A percentile compares a stretch with the other conserved stretches of the same genome.
phyloP scores from a whole-genome alignment of 148 eudicot genomes.

The Suaeda aralocaspica region DNA sequence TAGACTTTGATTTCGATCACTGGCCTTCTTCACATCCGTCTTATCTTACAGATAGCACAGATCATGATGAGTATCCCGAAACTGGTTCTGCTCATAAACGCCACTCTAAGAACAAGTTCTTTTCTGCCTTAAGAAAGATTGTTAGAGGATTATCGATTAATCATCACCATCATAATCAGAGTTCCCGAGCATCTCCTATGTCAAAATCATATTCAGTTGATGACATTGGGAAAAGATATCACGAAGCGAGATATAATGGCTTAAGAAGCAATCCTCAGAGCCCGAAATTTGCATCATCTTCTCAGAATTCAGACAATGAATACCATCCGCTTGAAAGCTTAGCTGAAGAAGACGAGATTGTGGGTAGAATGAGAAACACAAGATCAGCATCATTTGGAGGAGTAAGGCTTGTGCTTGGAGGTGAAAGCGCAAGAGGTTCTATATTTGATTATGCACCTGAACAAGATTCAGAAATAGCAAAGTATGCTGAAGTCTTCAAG shows the following conservation, averaged over 20 bases:
- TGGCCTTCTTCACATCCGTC: constrained; percentile 65
- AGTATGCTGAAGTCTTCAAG: constrained; percentile 64
- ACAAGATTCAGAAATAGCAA: constrained; percentile 41
- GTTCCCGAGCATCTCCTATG: constrained; percentile 29
- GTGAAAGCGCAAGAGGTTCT: constrained; percentile 16
- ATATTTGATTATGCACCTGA: constrained; percentile 22
- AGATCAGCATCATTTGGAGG: constrained; percentile 16
- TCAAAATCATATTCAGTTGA: constrained; percentile 30
- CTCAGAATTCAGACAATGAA: constrained; percentile 40
- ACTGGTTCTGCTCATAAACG: constrained; percentile 32
- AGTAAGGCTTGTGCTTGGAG: constrained; percentile 22
- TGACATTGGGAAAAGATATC: constrained; percentile 22
- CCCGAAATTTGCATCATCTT: constrained; percentile 31
- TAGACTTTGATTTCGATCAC: constrained; percentile 48
- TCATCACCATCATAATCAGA: constrained; percentile 16
- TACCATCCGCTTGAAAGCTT: constrained; percentile 31
- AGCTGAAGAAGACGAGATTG: constrained; percentile 27
- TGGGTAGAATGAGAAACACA: constrained; percentile 9
- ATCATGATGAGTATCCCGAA: constrained; percentile 45
- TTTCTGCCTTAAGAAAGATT: constrained; percentile 53
- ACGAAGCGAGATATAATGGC: constrained; percentile 10
- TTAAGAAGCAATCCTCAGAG: constrained; percentile 12
- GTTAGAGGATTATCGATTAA: constrained; percentile 36
- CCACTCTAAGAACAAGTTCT: constrained; percentile 39
- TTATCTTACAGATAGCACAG: constrained; percentile 50